Base-by-base conservation (phyloP, 2,329 filamentous ascomycete species). In the Ophiostoma sp. region DNA sequence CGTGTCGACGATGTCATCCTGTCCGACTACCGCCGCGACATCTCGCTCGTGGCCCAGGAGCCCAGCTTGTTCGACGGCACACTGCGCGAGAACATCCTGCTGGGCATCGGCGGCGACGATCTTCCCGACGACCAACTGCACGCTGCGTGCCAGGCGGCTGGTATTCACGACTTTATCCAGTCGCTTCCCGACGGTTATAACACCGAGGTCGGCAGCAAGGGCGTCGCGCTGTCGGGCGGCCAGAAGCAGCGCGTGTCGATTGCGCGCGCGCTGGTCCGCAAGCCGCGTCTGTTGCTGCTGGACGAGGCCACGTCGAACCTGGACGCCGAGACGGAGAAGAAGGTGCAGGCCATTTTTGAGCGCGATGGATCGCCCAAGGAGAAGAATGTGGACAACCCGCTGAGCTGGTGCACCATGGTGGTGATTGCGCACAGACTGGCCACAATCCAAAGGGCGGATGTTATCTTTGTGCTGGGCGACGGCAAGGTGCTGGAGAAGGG, bases 151-250 rank as follows among this genome's bases (percentile, higher is more conserved):
- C 82, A 82, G 71, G 84, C 87, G 73, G 90, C 90, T 10, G 89
- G 87, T 44, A 88, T 92, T 71, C 85, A 90, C 76, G 89, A 91
- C 44, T 93, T 92, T 77, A 87, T 93, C 75, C 79, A 83, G 48
- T 88, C 85, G 5, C 81, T 93, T 1, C 88, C 90, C 33, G 65
- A 73, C 15, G 73, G 73, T 31, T 72, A 74, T 68, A 39, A 66
- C 41, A 71, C 73, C n/a, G 62, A 39, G 31, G 71, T 74, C 20
- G 73, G 73, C 48, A 72, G 68, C 62, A 68, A 68, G 36, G 73
- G 73, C 6, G 70, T 73, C 1, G 70, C 72, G 1, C 71, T 74
- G 5, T 73, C 72, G 23, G 73, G 73, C 8, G 73, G 73, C 33
- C 73, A 74, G 62, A 74, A 72, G 69, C 73, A 74, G 71, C 71